Evolutionary conservation across 208 protist species (phyloP).

Genomic region (Acanthamoeba sp.): DNA sequence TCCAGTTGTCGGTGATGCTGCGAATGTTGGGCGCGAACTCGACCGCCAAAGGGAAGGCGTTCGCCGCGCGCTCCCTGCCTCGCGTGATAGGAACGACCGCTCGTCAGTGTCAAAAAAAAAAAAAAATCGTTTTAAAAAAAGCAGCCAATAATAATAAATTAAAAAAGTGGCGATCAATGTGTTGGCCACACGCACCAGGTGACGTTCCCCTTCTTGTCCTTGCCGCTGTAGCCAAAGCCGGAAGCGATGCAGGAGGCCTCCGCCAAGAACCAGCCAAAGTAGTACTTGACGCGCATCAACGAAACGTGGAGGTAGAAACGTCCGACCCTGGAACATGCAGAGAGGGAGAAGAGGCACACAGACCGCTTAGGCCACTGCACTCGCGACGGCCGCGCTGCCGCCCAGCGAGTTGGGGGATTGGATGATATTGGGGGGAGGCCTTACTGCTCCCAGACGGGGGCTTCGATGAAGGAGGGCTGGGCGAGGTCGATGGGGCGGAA

Average conservation of each 20-base stretch:
- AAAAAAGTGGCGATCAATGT: too few species aligned
- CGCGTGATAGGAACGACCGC: neutral
- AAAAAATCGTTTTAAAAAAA: too few species aligned
- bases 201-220: conserved; percentile 74
- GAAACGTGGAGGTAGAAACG: conserved; percentile 4
- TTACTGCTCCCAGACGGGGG: neutral
- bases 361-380: too few species aligned
- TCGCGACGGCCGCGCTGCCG: too few species aligned
- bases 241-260: conserved; percentile 71
- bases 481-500: conserved; percentile 18
- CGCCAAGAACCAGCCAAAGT: conserved; percentile 82
- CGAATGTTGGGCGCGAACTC: conserved; percentile 80
- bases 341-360: too few species aligned
- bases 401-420: neutral
- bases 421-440: neutral
- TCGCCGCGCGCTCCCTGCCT: conserved; percentile 75
- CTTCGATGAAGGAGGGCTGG: neutral
- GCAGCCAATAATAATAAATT: too few species aligned
- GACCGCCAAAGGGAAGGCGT: conserved; percentile 73
- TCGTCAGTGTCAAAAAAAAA: too few species aligned
- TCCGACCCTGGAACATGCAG: too few species aligned
- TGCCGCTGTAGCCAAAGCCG: conserved; percentile 84
- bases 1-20: conserved; percentile 81
- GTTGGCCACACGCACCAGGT: conserved; percentile 13
- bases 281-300: conserved; percentile 80